Conservation (phyloP, 345 rosid genomes). For the Cochlearia excelsa region DNA sequence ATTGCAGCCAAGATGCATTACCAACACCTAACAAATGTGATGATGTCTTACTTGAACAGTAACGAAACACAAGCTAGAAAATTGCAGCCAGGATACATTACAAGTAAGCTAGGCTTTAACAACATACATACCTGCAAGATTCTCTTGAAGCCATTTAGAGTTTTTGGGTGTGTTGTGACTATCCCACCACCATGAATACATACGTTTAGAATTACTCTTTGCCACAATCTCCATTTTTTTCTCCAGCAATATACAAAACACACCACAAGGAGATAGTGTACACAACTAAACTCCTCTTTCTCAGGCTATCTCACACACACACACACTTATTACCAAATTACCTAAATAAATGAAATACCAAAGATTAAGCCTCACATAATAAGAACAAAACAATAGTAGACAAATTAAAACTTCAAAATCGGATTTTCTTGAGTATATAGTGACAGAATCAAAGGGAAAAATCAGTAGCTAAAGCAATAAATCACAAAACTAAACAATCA, state of each 20-base stretch:
- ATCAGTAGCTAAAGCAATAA: no score
- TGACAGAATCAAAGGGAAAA: no score
- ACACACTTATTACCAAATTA: no score
- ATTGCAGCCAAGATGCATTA: no score
- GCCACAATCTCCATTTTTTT: constrained; percentile 30
- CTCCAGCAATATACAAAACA: neutral
- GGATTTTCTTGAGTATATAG: no score
- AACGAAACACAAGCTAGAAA: neutral
- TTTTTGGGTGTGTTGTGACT: constrained; percentile 92
- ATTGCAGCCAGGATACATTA: neutral
- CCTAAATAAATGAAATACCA: no score
- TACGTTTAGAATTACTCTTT: constrained; percentile 51
- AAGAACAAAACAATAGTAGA: no score
- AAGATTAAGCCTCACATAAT: no score
- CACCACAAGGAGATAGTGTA: neutral
- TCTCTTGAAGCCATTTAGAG: constrained; percentile 95
- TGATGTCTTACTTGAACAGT: neutral
- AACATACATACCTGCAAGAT: constrained; percentile 66
- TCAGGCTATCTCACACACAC: neutral
- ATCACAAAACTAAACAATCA: no score
- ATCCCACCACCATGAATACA: constrained; percentile 99
- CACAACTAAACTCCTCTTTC: constrained; percentile 5
- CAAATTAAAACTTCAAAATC: no score
- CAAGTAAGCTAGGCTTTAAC: neutral
- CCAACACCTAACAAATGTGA: neutral